A percentile compares a stretch with the other conserved stretches of the same genome.
Conservation (phyloP, 1,139 yeast species). For the Protomyces inundatus region DNA sequence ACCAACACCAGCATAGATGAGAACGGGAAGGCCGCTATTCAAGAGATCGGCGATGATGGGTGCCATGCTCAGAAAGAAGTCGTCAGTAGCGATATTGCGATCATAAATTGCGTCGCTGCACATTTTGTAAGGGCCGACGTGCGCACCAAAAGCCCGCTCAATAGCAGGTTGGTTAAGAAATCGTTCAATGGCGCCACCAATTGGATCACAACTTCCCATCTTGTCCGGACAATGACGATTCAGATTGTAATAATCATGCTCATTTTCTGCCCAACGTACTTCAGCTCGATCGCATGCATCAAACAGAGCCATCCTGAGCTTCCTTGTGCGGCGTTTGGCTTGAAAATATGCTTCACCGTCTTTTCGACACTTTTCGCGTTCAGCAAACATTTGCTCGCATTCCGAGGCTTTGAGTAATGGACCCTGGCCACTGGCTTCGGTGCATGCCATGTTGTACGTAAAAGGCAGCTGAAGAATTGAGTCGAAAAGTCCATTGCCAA, state of each 20-base stretch:
- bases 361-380: slow-evolving; percentile 71
- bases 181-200: slow-evolving; percentile 57
- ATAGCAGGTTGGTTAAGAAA: slow-evolving; percentile 65
- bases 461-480: slow-evolving; percentile 79
- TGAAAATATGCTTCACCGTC: slow-evolving; percentile 78
- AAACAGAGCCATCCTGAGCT: slow-evolving; percentile 69
- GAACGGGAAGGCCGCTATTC: slow-evolving; percentile 58
- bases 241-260: slow-evolving; percentile 84
- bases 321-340: slow-evolving; percentile 53
- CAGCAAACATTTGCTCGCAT: slow-evolving; percentile 67
- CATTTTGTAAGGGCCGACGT: slow-evolving; percentile 66
- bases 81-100: neutral
- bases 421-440: slow-evolving; percentile 42
- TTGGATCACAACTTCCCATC: slow-evolving; percentile 61
- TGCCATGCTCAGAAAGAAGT: neutral
- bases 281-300: slow-evolving; percentile 58
- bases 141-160: slow-evolving; percentile 71
- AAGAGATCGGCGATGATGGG: slow-evolving; percentile 33
- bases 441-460: slow-evolving; percentile 94
- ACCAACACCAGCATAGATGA: slow-evolving; percentile 82
- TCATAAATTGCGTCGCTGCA: slow-evolving; percentile 83
- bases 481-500: slow-evolving; percentile 95
- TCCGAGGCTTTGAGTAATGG: slow-evolving; percentile 72
- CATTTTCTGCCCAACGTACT: slow-evolving; percentile 84
- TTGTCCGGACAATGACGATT: slow-evolving; percentile 79